phyloP scores from a whole-genome alignment of 1,139 yeast genomes.

The Blastobotrys petasosporus region DNA sequence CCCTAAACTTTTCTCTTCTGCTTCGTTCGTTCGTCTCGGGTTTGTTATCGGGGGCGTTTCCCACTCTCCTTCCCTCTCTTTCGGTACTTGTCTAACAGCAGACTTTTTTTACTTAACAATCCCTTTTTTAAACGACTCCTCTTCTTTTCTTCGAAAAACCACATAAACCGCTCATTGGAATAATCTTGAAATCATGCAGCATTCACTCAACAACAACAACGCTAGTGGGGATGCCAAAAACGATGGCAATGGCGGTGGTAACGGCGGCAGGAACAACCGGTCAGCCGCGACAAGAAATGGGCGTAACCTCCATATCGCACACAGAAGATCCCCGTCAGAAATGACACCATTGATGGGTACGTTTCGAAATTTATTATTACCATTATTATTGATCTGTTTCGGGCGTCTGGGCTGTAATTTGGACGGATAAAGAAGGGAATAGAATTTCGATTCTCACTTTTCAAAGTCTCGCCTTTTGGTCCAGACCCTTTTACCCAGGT shows the following conservation, averaged over 20 bases:
- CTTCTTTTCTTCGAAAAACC: too few relatives aligned
- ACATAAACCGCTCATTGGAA: too few relatives aligned
- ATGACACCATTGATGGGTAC: slow-evolving; percentile 83
- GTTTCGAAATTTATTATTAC: too few relatives aligned
- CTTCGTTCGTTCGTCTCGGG: neutral
- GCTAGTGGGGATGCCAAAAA: neutral
- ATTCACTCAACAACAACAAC: neutral
- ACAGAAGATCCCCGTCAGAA: slow-evolving; percentile 89
- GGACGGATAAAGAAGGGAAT: neutral
- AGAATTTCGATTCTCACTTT: neutral
- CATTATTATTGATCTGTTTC: too few relatives aligned
- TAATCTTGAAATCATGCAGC: neutral
- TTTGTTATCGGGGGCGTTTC: neutral
- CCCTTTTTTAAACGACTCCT: too few relatives aligned
- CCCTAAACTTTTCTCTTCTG: neutral
- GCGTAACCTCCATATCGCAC: slow-evolving; percentile 70
- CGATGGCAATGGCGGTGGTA: neutral
- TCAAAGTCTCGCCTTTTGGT: too few relatives aligned
- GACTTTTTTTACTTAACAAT: too few relatives aligned
- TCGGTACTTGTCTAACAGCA: neutral
- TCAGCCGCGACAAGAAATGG: slow-evolving; percentile 18
- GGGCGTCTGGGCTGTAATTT: too few relatives aligned
- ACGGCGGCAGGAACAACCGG: slow-evolving; percentile 11
- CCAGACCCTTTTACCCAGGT: too few relatives aligned
- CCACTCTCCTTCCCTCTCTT: neutral